Evolutionary conservation across 1,139 yeast species (phyloP), one percentile per base, ranked within the genome.

Genomic region (Zygosaccharomyces sapae): DNA sequence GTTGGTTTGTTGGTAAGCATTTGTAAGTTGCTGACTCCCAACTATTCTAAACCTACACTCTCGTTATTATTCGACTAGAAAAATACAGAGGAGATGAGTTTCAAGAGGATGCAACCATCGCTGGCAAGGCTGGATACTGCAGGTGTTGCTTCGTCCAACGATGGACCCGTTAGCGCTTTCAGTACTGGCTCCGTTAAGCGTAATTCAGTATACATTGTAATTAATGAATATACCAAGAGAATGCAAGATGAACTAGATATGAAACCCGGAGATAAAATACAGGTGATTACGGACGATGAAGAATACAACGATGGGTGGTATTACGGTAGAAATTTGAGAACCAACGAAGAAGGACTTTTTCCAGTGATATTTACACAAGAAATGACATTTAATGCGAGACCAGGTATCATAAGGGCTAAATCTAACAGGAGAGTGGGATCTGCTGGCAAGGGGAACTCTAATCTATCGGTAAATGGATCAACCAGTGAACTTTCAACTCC

Each of bases 301-400:
- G 97, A 87, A 60, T 92, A 86, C 67, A 86, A 87, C 56, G 99
- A 92, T 66, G 97, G 97, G n/a, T 92, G 99, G 99, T 92, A 83
- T 61, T 78, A 78, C 84, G 96, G 97, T 7, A 82, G 83, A 53
- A 89, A 90, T 57, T 65, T 86, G 46, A 63, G 76, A 41, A 81
- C 90, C 0, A 77, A 78, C 43, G 76, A 79, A 50, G 89, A 86
- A 8, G 98, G 98, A 0, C 71, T 92, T 40, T 92, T 88, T 62
- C 98, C 98, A 8, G 86, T 84, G 60, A 79, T 88, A 9, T 92
- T 90, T 63, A 86, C 94, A 1, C 81, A 79, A 57, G 59, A 73
- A 4, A 56, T 68, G 12, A 70, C 69, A 33, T 55, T 62, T 41
- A 57, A 61, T 38, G 53, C 65, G 27, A 56, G 59, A 50, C 66